A percentile compares a stretch with the other conserved stretches of the same genome.
Conservation (phyloP, 2,329 filamentous ascomycete genomes). For the Ophiostoma quercus region DNA sequence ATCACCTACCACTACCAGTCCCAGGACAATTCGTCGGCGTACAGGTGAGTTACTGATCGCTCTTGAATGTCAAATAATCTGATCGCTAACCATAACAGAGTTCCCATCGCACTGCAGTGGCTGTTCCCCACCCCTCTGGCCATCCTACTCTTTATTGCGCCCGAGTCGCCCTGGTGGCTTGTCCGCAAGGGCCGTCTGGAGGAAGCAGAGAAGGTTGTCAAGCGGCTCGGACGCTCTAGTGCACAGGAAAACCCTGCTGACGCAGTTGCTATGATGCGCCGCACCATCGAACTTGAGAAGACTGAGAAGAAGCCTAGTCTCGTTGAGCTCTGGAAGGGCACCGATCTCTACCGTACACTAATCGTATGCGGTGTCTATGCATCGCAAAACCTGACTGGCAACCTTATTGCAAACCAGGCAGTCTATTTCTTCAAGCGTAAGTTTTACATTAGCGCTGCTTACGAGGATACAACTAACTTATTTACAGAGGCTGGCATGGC, state of each 20-base stretch:
- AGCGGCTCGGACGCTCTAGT: slow-evolving; percentile 41
- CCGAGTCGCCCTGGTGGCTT: slow-evolving; percentile 53
- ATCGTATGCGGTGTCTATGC: slow-evolving; percentile 52
- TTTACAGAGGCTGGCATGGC: slow-evolving; percentile 52
- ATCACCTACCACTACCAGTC: slow-evolving; percentile 51
- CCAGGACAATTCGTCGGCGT: slow-evolving; percentile 34
- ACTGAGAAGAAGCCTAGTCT: slow-evolving; percentile 42
- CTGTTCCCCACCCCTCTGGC: slow-evolving; percentile 47
- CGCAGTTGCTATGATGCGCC: slow-evolving; percentile 21
- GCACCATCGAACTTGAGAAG: slow-evolving; percentile 27
- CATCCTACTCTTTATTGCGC: slow-evolving; percentile 47
- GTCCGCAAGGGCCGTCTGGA: slow-evolving; percentile 47
- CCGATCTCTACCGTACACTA: slow-evolving; percentile 17
- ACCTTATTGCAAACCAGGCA: slow-evolving; percentile 58
- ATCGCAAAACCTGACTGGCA: slow-evolving; percentile 57
- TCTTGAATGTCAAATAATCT: not conserved
- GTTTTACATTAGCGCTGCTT: not conserved
- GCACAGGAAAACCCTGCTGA: slow-evolving; percentile 16
- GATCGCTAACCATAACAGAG: slow-evolving; percentile 34
- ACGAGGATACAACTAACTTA: not conserved
- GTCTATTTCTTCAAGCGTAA: slow-evolving; percentile 51
- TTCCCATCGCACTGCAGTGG: slow-evolving; percentile 47
- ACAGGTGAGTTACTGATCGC: not conserved
- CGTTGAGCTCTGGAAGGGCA: slow-evolving; percentile 50
- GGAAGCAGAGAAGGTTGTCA: slow-evolving; percentile 41